Percentiles rank a stretch among this genome's conserved stretches.
Evolutionary conservation across 2,329 filamentous ascomycete genomes (phyloP).

Genomic region (Fusarium veterinarium): DNA sequence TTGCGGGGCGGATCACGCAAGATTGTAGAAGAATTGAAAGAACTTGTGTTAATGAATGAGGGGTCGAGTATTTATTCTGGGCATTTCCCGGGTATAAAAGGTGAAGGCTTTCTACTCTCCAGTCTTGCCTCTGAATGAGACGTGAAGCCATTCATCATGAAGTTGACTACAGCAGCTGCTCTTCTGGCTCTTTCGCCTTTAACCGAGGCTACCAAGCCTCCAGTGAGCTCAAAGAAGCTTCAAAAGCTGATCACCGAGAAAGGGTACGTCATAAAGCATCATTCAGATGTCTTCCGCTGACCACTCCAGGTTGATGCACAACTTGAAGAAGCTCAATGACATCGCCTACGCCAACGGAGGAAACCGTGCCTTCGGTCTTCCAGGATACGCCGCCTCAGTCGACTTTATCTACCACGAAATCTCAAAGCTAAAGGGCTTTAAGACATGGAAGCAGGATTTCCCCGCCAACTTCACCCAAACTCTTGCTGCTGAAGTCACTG

Average conservation of each 20-base stretch:
- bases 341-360: constrained; percentile 49
- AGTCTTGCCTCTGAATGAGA: neutral
- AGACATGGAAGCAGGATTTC: constrained; percentile 47
- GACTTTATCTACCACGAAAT: constrained; percentile 48
- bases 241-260: constrained; percentile 42
- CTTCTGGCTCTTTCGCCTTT: constrained; percentile 45
- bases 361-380: constrained; percentile 48
- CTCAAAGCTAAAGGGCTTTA: constrained; percentile 44
- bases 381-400: constrained; percentile 50
- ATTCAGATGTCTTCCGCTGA: too few species aligned
- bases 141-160: constrained; percentile 19
- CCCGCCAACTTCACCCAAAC: constrained; percentile 45
- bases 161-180: constrained; percentile 23
- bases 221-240: constrained; percentile 38
- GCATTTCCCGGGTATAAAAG: neutral
- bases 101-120: fast-evolving
- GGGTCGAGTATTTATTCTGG: neutral
- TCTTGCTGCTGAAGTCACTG: constrained; percentile 34
- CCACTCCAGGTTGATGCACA: constrained; percentile 43
- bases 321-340: constrained; percentile 44
- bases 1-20: constrained; percentile 32
- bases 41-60: constrained; percentile 2
- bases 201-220: constrained; percentile 33
- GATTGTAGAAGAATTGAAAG: neutral
- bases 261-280: too few species aligned